Base-by-base conservation (phyloP, 75 land plant genomes). In the Picea sitchensis region DNA sequence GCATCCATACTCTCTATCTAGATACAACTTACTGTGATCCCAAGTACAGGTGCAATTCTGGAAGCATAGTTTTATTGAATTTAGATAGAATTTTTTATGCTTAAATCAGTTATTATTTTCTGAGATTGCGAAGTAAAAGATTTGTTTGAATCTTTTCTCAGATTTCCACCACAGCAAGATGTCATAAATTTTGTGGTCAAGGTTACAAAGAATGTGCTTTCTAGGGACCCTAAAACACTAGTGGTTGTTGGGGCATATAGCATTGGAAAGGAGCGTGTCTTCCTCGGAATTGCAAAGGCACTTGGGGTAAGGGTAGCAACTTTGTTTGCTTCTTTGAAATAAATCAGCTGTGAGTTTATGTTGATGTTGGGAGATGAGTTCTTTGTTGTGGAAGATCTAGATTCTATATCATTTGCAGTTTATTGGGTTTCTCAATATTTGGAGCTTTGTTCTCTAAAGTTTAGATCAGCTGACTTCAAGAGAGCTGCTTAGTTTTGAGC, bases 11-110 rank as follows among this genome's bases (percentile, higher is more conserved):
- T 56, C 81, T 92, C 32, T 92, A 90, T 65, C 83, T 92, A 59
- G 95, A 92, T 81, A 92, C 95, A 47, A 92, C 95, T 4, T 92
- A 92, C 63, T 92, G 93, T 78, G 83, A 92, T 80, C 93, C 88
- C 17, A 92, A 84, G 58, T 90, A 92, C 75, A 89, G 77, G 89
- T 87, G 63, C 30, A 64, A 11, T n/a, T 31, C 44, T 23, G 31
- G 30, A 60, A 31, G 20, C 54, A 14, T 15, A 58, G 58, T 82
- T 41, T 71, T 61, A 31, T 72, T 56, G 41, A 21, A 18, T 58
- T 23, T 54, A 14, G 14, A 18, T 44, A 2, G 11, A 34, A 67
- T 34, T 17, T 71, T 44, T 44, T 71, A 13, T 41, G 44, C 23
- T 15, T 44, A 20, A 3, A 9, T 21, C 21, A 20, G 2, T 41